Evolutionary conservation across 306 rosid species (phyloP), one percentile per base, ranked within the genome.

Genomic region (Gynostemma pentaphyllum): DNA sequence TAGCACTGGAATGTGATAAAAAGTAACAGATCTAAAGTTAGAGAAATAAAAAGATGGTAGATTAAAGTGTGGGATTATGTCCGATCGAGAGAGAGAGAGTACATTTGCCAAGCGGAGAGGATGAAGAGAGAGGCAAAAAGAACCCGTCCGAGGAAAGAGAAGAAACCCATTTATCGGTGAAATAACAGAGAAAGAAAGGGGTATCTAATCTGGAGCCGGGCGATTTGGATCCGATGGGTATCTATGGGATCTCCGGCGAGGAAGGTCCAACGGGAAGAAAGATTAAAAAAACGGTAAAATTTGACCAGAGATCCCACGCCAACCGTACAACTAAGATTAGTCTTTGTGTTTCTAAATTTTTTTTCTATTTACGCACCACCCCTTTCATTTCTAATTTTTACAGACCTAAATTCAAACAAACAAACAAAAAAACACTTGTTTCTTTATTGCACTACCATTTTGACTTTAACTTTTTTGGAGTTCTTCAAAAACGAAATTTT

Each of bases 101-200:
- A 86, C 97, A 82, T 78, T 81, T 89, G 95, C 92, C 92, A 84
- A 2, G 97, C 97, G 39, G 95, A 86, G 80, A 86, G 87, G 78
- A 89, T 84, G 86, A 89, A 89, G 80, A 89, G 71, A 26, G 95
- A 80, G 50, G 97, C 89, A 64, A 89, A 89, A 66, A 89, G 89
- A 45, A 89, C 81, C 23, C 97, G 88, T 27, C 97, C 97, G 66
- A 86, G 76, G 61, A 89, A 89, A 59, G 95, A 86, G 72, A 67
- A 55, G 79, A 89, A 86, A 4, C 89, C 95, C 97, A 89, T 89
- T 54, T 39, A 18, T 42, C 1, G 46, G 16, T 12, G 46, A 42
- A 42, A 42, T 12, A 2, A 42, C n/a, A 39, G 19, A 39, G 32
- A 39, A 32, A 60, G 30, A 37, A 9, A 39, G 39, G 46, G 49